These are phyloP conservation scores for Melocanna baccifera DNA, from an alignment of 176 grass and related monocot genomes.

Conservation along the genomic window DNA sequence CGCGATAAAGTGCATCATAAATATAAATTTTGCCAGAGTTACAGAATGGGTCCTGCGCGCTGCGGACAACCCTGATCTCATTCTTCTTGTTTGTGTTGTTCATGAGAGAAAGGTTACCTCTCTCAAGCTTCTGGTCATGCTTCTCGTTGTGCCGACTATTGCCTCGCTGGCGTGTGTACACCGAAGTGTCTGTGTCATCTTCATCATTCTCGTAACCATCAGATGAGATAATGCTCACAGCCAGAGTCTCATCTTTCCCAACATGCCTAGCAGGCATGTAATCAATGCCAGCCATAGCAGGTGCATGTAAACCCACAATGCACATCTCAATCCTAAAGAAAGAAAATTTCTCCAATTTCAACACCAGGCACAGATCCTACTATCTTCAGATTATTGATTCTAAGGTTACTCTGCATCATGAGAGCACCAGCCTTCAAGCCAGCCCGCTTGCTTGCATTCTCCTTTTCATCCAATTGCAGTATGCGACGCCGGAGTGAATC, in stretches of 20 bases:
- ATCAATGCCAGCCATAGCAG: conserved; percentile 57
- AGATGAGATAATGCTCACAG: conserved; percentile 48
- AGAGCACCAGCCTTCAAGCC: conserved; percentile 49
- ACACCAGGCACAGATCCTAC: conserved; percentile 51
- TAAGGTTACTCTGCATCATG: conserved; percentile 49
- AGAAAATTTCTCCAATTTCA: conserved; percentile 61
- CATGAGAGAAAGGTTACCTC: conserved; percentile 70
- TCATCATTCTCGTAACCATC: conserved; percentile 65
- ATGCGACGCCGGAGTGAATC: conserved; percentile 53
- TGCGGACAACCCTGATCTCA: conserved; percentile 61
- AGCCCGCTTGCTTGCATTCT: conserved; percentile 23
- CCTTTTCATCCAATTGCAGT: conserved; percentile 52
- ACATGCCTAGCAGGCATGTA: conserved; percentile 37
- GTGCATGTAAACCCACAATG: conserved; percentile 54
- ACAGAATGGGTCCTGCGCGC: conserved; percentile 33
- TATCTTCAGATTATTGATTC: conserved; percentile 43
- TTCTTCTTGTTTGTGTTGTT: conserved; percentile 54
- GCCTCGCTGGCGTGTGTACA: conserved; percentile 69
- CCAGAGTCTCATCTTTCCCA: conserved; percentile 38
- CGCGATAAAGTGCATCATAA: conserved; percentile 69
- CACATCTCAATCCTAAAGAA: conserved; percentile 65
- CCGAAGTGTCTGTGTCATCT: conserved; percentile 43
- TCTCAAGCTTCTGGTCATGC: conserved; percentile 74
- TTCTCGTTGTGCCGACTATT: conserved; percentile 43
- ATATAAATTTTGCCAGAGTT: conserved; percentile 57